Conservation (phyloP, 2,329 filamentous ascomycete genomes). For the Nigrospora osmanthi region DNA sequence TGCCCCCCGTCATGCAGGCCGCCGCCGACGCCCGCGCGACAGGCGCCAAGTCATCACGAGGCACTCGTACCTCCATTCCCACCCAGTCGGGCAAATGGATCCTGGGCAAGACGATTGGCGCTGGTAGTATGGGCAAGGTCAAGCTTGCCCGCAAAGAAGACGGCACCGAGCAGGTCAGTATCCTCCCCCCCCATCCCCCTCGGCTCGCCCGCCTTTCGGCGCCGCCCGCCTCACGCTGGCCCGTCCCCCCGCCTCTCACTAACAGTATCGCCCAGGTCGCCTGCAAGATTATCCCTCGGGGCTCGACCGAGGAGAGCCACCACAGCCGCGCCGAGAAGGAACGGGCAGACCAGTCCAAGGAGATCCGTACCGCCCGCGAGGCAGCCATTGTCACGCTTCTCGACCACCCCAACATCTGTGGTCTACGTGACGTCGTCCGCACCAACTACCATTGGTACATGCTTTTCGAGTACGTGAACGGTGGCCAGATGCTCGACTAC, state of each 20-base stretch:
- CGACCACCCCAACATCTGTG: constrained; percentile 92
- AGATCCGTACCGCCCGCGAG: constrained; percentile 89
- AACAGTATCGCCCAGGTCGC: constrained; percentile 56
- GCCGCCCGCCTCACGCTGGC: constrained; percentile 1
- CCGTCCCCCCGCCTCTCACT: constrained; percentile 3
- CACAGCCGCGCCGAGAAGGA: constrained; percentile 67
- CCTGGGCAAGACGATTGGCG: constrained; percentile 92
- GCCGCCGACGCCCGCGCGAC: constrained; percentile 38
- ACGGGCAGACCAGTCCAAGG: constrained; percentile 90
- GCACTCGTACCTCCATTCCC: constrained; percentile 73
- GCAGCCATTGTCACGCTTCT: constrained; percentile 93
- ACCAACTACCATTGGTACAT: constrained; percentile 99
- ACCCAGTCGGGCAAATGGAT: constrained; percentile 90
- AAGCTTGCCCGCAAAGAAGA: constrained; percentile 89
- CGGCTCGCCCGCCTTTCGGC: neutral
- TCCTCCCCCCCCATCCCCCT: constrained; percentile 2
- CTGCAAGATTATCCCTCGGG: constrained; percentile 92
- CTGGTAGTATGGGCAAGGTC: constrained; percentile 98
- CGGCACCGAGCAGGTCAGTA: constrained; percentile 76
- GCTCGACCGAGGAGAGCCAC: constrained; percentile 79
- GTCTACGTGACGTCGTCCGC: constrained; percentile 87
- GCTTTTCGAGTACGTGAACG: constrained; percentile 98
- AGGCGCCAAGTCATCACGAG: constrained; percentile 42
- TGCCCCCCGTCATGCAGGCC: constrained; percentile 36
- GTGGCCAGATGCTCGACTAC: constrained; percentile 98